Evolutionary conservation across 129 eudicot species (phyloP), one percentile per base, ranked within the genome.

Genomic region (Saussurea involucrata): DNA sequence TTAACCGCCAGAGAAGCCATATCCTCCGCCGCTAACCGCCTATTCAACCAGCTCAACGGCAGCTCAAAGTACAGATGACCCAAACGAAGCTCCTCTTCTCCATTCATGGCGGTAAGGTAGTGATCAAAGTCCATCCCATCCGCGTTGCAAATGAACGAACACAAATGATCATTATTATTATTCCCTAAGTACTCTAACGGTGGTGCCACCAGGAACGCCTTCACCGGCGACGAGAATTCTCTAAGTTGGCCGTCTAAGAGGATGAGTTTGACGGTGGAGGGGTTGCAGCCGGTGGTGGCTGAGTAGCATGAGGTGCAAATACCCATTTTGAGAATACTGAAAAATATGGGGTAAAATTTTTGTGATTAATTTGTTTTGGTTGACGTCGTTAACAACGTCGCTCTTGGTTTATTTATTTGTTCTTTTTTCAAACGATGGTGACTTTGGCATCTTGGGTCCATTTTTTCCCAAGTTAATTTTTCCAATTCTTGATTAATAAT

Each of bases 1-100:
- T 86, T 88, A 24, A 69, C 86, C 32, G 93, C 93, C 85, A 86
- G 28, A 1, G 82, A 76, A 10, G 83, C 90, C 85, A 88, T 88
- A 18, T 86, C 90, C 71, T 83, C 90, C 34, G 86, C 84, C 68
- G 79, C 46, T 64, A 88, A 72, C 63, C 78, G 80, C 72, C 73
- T 61, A 3, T 57, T 85, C 66, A 72, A 31, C 82, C 86, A 74
- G 34, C 66, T 65, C 17, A 21, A 31, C 20, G 90, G 92, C 32
- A 85, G 85, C 79, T 75, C 83, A 49, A 88, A 88, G 76, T 88
- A 88, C 8, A 88, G 75, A 65, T 83, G 83, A n/a, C 90, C 88
- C 24, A 46, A 79, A 58, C 40, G 83, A 71, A 88, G 74, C 73
- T 36, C 88, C 37, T 88, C 88, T 18, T 83, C 85, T 3, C 42